Percentiles rank a stretch among this genome's conserved stretches.
phyloP scores from a whole-genome alignment of 176 grass and related monocot species.

The bread wheat (Triticum aestivum) region DNA sequence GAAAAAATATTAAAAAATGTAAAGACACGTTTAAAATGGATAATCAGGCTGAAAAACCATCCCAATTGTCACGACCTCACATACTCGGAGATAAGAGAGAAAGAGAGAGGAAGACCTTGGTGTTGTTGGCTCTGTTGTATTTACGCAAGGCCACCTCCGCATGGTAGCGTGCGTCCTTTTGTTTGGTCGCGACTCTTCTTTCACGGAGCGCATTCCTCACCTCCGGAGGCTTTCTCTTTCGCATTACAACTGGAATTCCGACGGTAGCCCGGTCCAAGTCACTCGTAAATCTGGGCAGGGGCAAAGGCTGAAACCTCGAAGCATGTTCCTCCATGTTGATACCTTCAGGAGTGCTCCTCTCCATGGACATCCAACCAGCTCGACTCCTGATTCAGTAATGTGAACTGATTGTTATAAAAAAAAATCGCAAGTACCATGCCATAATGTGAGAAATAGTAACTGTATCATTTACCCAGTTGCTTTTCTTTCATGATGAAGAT shows the following conservation, averaged over 20 bases:
- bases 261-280: not conserved
- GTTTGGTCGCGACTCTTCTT: not conserved
- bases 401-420: not conserved
- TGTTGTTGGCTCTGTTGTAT: not conserved
- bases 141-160: not conserved
- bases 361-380: not conserved
- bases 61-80: not conserved
- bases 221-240: not conserved
- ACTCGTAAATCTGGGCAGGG: no score
- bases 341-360: not conserved
- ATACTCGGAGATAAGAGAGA: not conserved
- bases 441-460: not conserved
- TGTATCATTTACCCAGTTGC: not conserved
- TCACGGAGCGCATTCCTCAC: not conserved
- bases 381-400: not conserved
- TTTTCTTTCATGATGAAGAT: not conserved
- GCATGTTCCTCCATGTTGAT: not conserved
- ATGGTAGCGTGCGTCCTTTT: not conserved
- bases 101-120: not conserved
- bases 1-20: not conserved
- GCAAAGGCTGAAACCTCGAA: not conserved
- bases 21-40: not conserved
- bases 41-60: not conserved
- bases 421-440: not conserved
- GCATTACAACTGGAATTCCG: not conserved